Evolutionary conservation across 495 filamentous ascomycete species (phyloP).

Genomic region (Penicillium roqueforti): DNA sequence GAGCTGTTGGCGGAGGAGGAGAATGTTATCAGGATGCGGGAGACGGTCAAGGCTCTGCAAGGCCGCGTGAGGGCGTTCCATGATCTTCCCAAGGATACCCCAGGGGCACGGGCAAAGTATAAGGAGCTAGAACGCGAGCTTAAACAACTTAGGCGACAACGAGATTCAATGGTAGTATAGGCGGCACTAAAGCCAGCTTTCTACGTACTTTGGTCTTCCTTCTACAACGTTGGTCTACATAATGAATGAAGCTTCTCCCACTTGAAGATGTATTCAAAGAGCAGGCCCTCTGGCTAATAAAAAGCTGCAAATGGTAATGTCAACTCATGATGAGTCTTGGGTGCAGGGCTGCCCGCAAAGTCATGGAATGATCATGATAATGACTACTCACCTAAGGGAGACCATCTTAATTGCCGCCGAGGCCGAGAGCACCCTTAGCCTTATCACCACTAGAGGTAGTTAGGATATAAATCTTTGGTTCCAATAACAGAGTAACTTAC

Average conservation of each 20-base stretch:
- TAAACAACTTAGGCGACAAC: slow-evolving; percentile 47
- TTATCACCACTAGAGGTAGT: slow-evolving; percentile 46
- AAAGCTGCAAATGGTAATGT: slow-evolving; percentile 33
- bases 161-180: slow-evolving; percentile 62
- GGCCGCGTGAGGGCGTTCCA: slow-evolving; percentile 55
- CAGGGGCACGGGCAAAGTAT: slow-evolving; percentile 61
- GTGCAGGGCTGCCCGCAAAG: slow-evolving; percentile 3
- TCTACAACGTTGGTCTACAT: not conserved
- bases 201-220: not conserved
- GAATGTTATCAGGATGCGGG: slow-evolving; percentile 27
- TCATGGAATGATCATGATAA: not conserved
- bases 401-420: slow-evolving; percentile 44
- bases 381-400: not conserved
- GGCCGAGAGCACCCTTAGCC: slow-evolving; percentile 54
- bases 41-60: slow-evolving; percentile 48
- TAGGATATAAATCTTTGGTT: slow-evolving; percentile 2
- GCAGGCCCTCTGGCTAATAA: not conserved
- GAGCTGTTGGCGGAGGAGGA: slow-evolving; percentile 48
- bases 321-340: slow-evolving; percentile 20
- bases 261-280: not conserved
- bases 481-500: slow-evolving; percentile 18
- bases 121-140: slow-evolving; percentile 61
- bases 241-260: not conserved
- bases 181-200: slow-evolving; percentile 1
- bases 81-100: slow-evolving; percentile 64